Base-by-base conservation (phyloP, 129 eudicot genomes). In the Pulicaria dysenterica region DNA sequence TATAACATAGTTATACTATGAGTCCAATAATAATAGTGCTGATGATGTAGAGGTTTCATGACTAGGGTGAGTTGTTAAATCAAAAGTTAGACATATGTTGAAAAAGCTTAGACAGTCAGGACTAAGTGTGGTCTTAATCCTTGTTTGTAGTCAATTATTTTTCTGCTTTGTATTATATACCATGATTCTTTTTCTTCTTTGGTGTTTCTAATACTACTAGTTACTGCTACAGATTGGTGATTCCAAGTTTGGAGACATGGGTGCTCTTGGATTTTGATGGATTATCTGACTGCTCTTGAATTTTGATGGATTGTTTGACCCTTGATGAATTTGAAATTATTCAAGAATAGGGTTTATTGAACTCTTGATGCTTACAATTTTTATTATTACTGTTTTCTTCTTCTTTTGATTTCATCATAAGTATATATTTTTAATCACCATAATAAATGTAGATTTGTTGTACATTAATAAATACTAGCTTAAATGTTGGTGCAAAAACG, bases 251-350 rank as follows among this genome's bases (percentile, higher is more conserved):
- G 67, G 64, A 45, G 80, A 67, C 13, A 19, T 8, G 44, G 58
- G 63, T 44, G 44, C 57, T 58, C 47, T 48, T 48, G 46, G 14
- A 51, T 59, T 17, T 78, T 78, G 76, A 78, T 63, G 31, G 31
- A 24, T 24, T 24, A 24, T 24, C 2, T 24, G 31, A 24, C 31
- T 24, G 31, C 31, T 24, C 31, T 24, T 24, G 61, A 24, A 36
- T 31, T 31, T 34, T 7, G 14, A 39, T 13, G 16, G 44, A 24
- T 15, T 15, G 17, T 19, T 37, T 11, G 2, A 59, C 43, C 36
- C 7, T 36, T 59, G 65, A 37, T 59, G 17, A 5, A 31, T 31
- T 24, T 24, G 31, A 24, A 24, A 24, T 24, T 24, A 24, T 0
- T 24, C 31, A 47, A 47, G 58, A 54, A 17, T 6, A 38, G 47